Conservation (phyloP, 176 grass and related monocot genomes). For the Oryza meridionalis region DNA sequence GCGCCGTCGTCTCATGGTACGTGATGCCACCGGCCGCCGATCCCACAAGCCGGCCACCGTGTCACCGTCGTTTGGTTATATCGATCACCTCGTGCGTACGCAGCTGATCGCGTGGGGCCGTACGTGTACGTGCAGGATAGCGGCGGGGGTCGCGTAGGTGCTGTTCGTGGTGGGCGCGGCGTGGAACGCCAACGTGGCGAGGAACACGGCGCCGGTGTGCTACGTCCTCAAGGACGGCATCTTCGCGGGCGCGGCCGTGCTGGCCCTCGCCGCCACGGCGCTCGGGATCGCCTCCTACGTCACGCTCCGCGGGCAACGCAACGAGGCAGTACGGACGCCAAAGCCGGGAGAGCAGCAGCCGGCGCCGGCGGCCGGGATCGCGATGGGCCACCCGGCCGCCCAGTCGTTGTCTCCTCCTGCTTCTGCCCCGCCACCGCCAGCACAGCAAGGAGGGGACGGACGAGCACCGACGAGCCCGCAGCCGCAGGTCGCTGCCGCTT, state of each 20-base stretch:
- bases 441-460: too few relatives aligned
- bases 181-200: slow-evolving; percentile 17
- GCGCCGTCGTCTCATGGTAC: slow-evolving; percentile 22
- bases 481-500: neutral
- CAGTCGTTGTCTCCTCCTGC: neutral
- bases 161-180: slow-evolving; percentile 19
- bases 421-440: too few relatives aligned
- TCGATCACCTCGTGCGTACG: too few relatives aligned
- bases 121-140: slow-evolving; percentile 23
- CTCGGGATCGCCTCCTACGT: slow-evolving; percentile 36
- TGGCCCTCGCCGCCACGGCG: slow-evolving; percentile 33
- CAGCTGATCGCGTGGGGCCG: too few relatives aligned
- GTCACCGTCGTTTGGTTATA: too few relatives aligned
- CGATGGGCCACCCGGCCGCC: slow-evolving; percentile 19
- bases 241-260: slow-evolving; percentile 32
- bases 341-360: slow-evolving; percentile 23
- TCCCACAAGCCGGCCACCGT: too few relatives aligned
- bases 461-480: neutral
- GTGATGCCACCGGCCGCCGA: neutral
- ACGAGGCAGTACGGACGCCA: neutral
- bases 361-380: neutral
- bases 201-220: neutral
- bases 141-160: slow-evolving; percentile 11
- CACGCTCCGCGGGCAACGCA: neutral
- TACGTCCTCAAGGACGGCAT: slow-evolving; percentile 26